A percentile compares a stretch with the other conserved stretches of the same genome.
These are phyloP conservation scores for Albugo laibachii DNA, from an alignment of 352 stramenopile genomes.

Conservation along the genomic window DNA sequence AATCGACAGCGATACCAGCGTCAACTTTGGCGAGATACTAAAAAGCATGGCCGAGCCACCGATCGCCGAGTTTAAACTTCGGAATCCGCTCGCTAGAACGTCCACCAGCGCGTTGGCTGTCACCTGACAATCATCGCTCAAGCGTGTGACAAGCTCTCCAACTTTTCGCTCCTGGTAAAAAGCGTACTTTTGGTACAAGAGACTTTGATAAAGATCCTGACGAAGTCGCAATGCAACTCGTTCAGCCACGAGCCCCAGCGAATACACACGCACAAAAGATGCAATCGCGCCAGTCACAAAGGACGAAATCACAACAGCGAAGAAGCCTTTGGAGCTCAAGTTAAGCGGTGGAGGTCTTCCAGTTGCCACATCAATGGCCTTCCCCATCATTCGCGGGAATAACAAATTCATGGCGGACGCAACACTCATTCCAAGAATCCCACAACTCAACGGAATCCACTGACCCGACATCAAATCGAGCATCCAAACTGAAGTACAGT, in stretches of 20 bases:
- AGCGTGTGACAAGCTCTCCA: slow-evolving; percentile 67
- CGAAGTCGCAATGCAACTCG: slow-evolving; percentile 67
- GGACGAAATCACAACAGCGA: slow-evolving; percentile 64
- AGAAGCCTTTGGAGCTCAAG: slow-evolving; percentile 69
- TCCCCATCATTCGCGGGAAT: slow-evolving; percentile 79
- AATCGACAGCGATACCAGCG: slow-evolving; percentile 70
- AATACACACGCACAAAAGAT: slow-evolving; percentile 79
- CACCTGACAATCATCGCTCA: slow-evolving; percentile 76
- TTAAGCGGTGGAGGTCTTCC: slow-evolving; percentile 44
- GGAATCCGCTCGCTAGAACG: slow-evolving; percentile 70
- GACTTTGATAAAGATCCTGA: slow-evolving; percentile 40
- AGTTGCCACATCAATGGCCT: slow-evolving; percentile 68
- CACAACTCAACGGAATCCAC: slow-evolving; percentile 33
- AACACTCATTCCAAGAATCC: slow-evolving; percentile 61
- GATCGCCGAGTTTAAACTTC: slow-evolving; percentile 75
- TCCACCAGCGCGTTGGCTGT: slow-evolving; percentile 78
- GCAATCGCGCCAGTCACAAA: slow-evolving; percentile 70
- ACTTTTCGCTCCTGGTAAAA: slow-evolving; percentile 74
- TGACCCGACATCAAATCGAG: slow-evolving; percentile 43
- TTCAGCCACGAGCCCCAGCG: slow-evolving; percentile 74
- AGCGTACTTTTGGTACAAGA: slow-evolving; percentile 61
- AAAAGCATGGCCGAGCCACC: slow-evolving; percentile 79
- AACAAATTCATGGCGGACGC: slow-evolving; percentile 77
- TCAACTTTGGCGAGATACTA: slow-evolving; percentile 77
- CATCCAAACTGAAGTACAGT: slow-evolving; percentile 35